Percentiles rank a stretch among this genome's conserved stretches.
phyloP scores from a whole-genome alignment of 768 basidiomycete species.

The Suillus variegatus region DNA sequence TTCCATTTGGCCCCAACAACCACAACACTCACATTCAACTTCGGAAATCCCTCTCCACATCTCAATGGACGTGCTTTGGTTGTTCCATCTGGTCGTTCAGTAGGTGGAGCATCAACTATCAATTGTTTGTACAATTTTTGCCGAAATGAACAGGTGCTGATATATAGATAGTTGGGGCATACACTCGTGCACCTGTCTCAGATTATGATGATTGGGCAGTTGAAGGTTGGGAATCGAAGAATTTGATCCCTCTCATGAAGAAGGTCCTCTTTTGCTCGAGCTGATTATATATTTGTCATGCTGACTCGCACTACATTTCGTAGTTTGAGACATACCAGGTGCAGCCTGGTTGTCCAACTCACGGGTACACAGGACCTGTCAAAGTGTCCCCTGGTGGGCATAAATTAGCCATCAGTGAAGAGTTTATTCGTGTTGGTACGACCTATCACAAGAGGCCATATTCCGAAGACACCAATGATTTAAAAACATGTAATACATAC shows the following conservation, averaged over 20 bases:
- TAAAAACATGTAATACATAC: slow-evolving; percentile 46
- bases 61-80: slow-evolving; percentile 17
- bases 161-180: slow-evolving; percentile 42
- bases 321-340: slow-evolving; percentile 25
- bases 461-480: slow-evolving; percentile 48
- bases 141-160: not conserved
- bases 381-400: slow-evolving; percentile 28
- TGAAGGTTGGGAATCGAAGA: slow-evolving; percentile 29
- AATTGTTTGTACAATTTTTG: slow-evolving; percentile 45
- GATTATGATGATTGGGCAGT: slow-evolving; percentile 47
- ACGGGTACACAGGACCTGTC: slow-evolving; percentile 24
- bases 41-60: slow-evolving; percentile 17
- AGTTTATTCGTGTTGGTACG: slow-evolving; percentile 48
- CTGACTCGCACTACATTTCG: not conserved
- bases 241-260: slow-evolving; percentile 25
- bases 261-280: slow-evolving; percentile 17
- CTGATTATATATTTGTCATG: not conserved
- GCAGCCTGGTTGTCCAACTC: slow-evolving; percentile 16
- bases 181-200: slow-evolving; percentile 56
- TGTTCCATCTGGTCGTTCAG: slow-evolving; percentile 26
- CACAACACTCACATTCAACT: slow-evolving; percentile 20
- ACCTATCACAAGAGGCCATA: slow-evolving; percentile 47
- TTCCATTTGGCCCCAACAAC: slow-evolving; percentile 18
- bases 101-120: slow-evolving; percentile 39
- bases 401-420: slow-evolving; percentile 41